Evolutionary conservation across 2,329 filamentous ascomycete genomes (phyloP).

Genomic region (Epicoccum nigrum): DNA sequence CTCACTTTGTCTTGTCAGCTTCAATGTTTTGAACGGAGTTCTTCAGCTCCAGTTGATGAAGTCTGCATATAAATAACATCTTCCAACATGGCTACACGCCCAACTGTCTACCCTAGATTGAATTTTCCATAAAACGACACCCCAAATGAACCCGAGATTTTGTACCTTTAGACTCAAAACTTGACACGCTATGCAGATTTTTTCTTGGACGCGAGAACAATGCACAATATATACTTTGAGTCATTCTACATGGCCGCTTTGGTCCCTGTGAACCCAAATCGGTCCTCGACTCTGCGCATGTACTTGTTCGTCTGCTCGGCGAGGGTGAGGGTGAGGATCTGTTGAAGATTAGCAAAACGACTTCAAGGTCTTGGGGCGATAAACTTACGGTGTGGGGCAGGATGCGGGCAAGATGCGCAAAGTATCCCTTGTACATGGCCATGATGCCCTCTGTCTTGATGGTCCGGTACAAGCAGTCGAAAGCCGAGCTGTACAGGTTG

Average conservation of each 20-base stretch:
- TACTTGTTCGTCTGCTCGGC: conserved; percentile 98
- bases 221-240: conserved; percentile 2
- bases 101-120: too few species aligned
- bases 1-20: too few species aligned
- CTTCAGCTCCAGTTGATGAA: too few species aligned
- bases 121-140: too few species aligned
- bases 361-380: too few species aligned
- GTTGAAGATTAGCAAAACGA: conserved; percentile 22
- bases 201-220: neutral
- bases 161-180: neutral
- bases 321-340: conserved; percentile 87
- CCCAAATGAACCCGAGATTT: neutral
- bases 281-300: conserved; percentile 77
- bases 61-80: too few species aligned
- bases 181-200: conserved; percentile 7
- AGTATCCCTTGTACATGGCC: conserved; percentile 97
- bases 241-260: conserved; percentile 3
- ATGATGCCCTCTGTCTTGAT: conserved; percentile 88
- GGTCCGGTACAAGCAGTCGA: conserved; percentile 91
- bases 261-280: conserved; percentile 51
- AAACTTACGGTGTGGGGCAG: conserved; percentile 79
- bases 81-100: too few species aligned
- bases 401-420: conserved; percentile 92
- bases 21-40: too few species aligned
- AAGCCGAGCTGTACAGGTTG: conserved; percentile 91